Base-by-base conservation (phyloP, 1,139 yeast genomes). In the Blastobotrys buckinghamii region DNA sequence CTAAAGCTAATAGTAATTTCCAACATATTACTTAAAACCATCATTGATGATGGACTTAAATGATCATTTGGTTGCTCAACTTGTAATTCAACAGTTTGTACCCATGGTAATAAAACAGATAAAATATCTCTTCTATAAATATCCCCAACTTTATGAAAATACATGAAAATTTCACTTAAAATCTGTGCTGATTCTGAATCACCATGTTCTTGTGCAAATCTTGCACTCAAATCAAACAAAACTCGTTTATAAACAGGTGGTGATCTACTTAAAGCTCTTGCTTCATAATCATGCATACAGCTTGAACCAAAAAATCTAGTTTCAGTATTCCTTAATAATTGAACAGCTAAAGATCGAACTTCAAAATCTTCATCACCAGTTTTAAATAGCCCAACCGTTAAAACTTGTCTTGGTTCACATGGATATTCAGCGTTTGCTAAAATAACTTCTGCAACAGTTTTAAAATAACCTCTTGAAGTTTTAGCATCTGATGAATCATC, bases 31-130 rank as follows among this genome's bases (percentile, higher is more conserved):
- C 78, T 80, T 56, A 92, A 65, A 1, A 90, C 89, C 96, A 90
- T 87, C 33, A 63, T 58, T 8, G 72, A 61, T 0, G 69, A 57
- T 2, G 70, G 68, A 13, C 38, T 37, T 19, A 40, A 41, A 42
- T 75, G 72, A 0, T 92, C 80, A n/a, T 73, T 70, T n/a, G 63
- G 60, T 39, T 61, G 68, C 33, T 65, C 73, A 17, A 77, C 68
- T 41, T 76, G 75, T 48, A 90, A 72, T 44, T 81, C 86, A 42
- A 89, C 82, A 2, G 82, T 78, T 60, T 85, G 94, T 13, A 90
- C 79, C 97, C 97, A 92, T 0, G 98, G 97, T 12, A 87, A 71
- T 49, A 92, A 67, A 29, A 90, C 82, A 0, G 94, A 81, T 50
- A 90, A 68, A 15, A 92, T 76, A 63, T 89, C 97, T 50, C 88